Conservation (phyloP, 208 protist species). For the Trypanosoma boissoni region DNA sequence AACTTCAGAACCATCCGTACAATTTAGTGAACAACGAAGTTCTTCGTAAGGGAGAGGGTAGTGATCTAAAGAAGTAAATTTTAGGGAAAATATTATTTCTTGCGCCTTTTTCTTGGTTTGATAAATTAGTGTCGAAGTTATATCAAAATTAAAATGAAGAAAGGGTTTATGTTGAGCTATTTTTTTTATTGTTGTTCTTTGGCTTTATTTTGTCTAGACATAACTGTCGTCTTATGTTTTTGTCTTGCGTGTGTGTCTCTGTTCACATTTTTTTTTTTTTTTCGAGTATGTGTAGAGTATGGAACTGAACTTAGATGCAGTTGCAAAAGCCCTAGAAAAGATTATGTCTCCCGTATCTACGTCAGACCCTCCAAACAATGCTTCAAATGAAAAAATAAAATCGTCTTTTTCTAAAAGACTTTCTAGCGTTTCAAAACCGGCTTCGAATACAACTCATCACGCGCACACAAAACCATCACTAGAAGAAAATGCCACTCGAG, state of each 20-base stretch:
- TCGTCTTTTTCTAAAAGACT: background rate
- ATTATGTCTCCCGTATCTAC: conserved; percentile 4
- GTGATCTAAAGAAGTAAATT: background rate
- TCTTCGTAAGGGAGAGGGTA: conserved; percentile 29
- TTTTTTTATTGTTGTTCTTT: background rate
- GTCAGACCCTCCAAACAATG: background rate
- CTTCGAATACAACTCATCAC: background rate
- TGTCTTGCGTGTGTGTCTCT: conserved; percentile 1
- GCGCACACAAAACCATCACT: background rate
- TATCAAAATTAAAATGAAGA: background rate
- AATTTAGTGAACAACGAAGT: conserved; percentile 49
- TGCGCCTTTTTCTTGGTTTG: background rate
- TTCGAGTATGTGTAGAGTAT: conserved; percentile 12
- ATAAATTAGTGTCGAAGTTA: background rate
- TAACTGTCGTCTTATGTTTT: background rate
- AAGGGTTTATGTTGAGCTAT: background rate
- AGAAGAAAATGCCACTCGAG: conserved; percentile 1
- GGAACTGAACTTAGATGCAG: conserved; percentile 33
- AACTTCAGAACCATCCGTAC: conserved; percentile 51
- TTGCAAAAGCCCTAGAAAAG: conserved; percentile 15
- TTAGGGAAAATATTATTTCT: background rate
- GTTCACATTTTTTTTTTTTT: conserved; percentile 6
- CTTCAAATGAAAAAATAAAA: background rate
- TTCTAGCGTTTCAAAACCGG: background rate
- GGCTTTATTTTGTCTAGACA: background rate